phyloP scores from a whole-genome alignment of 139 green algal species.

The Coccomyxa sp. region DNA sequence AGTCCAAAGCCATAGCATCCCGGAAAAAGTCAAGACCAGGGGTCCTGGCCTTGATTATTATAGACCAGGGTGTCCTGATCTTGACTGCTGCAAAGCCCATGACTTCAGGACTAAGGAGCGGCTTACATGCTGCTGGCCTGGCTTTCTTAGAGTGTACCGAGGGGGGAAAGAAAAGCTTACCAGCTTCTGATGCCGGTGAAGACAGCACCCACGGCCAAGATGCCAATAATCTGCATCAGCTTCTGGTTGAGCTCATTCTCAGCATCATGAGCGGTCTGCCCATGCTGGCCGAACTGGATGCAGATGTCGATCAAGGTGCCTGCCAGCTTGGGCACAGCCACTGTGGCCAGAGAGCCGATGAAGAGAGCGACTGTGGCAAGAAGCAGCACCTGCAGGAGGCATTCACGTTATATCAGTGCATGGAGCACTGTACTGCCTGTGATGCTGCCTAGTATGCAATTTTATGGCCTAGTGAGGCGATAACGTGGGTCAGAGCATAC shows the following conservation, averaged over 20 bases:
- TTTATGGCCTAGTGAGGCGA: too few relatives aligned
- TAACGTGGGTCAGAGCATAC: too few relatives aligned
- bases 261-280: slow-evolving; percentile 1
- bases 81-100: not conserved
- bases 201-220: slow-evolving; percentile 32
- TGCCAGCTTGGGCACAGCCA: slow-evolving; percentile 45
- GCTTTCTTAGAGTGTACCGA: too few relatives aligned
- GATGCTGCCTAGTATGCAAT: slow-evolving; percentile 18
- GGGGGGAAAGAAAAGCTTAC: too few relatives aligned
- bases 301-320: slow-evolving; percentile 43
- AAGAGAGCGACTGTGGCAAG: slow-evolving; percentile 26
- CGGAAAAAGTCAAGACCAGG: too few relatives aligned
- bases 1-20: too few relatives aligned
- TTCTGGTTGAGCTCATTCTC: slow-evolving; percentile 22
- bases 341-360: slow-evolving; percentile 16
- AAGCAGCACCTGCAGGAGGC: slow-evolving; percentile 11
- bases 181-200: slow-evolving; percentile 25
- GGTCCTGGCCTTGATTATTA: too few relatives aligned
- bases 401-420: not conserved
- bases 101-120: too few relatives aligned
- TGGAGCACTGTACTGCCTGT: not conserved
- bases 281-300: slow-evolving; percentile 22
- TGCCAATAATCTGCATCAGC: slow-evolving; percentile 20
- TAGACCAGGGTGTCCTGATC: not conserved
- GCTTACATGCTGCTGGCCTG: too few relatives aligned